phyloP scores from a whole-genome alignment of 2,329 filamentous ascomycete genomes.

The Metarhizium anisopliae region DNA sequence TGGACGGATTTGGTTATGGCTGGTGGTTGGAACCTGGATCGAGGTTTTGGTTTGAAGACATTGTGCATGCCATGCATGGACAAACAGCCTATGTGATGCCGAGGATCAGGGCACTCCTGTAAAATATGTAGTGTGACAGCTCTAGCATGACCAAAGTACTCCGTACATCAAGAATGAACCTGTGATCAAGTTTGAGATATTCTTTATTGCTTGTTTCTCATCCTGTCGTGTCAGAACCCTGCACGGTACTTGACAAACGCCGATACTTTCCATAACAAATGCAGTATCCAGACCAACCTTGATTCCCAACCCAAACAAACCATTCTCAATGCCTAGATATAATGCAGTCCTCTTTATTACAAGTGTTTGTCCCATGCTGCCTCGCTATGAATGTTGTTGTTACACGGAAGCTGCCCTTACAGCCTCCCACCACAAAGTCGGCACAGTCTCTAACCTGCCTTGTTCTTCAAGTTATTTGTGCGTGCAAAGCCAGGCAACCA shows the following conservation, averaged over 20 bases:
- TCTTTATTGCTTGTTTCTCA: not conserved
- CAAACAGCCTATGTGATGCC: not conserved
- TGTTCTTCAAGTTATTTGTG: conserved; percentile 14
- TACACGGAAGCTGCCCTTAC: not conserved
- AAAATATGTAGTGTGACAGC: not conserved
- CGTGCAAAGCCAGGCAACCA: conserved; percentile 26
- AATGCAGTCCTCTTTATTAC: not conserved
- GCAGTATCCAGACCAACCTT: not conserved
- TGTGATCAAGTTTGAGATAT: not conserved
- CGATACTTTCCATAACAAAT: not conserved
- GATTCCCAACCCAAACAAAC: not conserved
- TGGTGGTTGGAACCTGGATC: no score
- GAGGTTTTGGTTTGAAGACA: no score
- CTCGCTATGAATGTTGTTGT: not conserved
- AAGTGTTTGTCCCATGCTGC: no score
- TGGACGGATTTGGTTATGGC: not conserved
- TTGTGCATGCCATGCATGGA: no score
- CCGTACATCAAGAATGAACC: not conserved
- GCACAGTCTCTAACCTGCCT: conserved; percentile 7
- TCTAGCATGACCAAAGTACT: not conserved
- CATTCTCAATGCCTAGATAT: not conserved
- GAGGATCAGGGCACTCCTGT: not conserved
- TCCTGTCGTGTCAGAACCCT: not conserved
- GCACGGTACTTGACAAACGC: not conserved
- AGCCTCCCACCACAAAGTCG: not conserved